Percentiles rank a stretch among this genome's conserved stretches.
These are phyloP conservation scores for Adansonia digitata DNA, from an alignment of 345 rosid genomes.

Conservation along the genomic window DNA sequence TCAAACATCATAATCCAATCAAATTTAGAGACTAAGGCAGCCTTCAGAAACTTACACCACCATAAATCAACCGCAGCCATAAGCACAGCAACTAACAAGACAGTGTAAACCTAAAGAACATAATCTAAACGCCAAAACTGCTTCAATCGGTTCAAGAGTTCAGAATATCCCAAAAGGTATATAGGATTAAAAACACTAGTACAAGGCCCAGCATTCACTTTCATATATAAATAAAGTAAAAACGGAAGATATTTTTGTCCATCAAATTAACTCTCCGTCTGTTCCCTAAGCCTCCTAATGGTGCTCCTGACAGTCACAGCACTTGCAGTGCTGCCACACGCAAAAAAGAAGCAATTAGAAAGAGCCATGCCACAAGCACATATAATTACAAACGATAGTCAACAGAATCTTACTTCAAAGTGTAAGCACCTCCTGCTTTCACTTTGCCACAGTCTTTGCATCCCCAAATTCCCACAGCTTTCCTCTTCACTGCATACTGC, in stretches of 20 bases:
- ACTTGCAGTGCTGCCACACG: constrained; percentile 50
- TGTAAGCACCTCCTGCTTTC: constrained; percentile 67
- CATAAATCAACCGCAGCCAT: no score
- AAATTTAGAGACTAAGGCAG: no score
- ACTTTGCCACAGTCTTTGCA: constrained; percentile 66
- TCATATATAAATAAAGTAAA: neutral
- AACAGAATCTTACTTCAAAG: constrained; percentile 39
- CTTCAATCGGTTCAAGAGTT: neutral
- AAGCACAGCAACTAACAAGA: no score
- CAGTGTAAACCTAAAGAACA: no score
- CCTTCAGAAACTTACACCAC: no score
- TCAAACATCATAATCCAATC: no score
- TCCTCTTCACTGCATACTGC: constrained; percentile 61
- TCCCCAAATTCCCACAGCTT: constrained; percentile 69
- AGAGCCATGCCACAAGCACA: neutral
- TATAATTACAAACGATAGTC: neutral
- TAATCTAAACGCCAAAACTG: neutral
- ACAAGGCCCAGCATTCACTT: neutral
- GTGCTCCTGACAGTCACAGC: constrained; percentile 77
- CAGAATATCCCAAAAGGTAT: neutral
- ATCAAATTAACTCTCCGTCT: constrained; percentile 45
- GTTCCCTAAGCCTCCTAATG: constrained; percentile 64
- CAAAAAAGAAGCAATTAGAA: neutral
- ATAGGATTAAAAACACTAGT: neutral
- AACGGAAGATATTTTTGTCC: neutral